Conservation (phyloP, 176 grass and related monocot genomes). For the Eragrostis nindensis region DNA sequence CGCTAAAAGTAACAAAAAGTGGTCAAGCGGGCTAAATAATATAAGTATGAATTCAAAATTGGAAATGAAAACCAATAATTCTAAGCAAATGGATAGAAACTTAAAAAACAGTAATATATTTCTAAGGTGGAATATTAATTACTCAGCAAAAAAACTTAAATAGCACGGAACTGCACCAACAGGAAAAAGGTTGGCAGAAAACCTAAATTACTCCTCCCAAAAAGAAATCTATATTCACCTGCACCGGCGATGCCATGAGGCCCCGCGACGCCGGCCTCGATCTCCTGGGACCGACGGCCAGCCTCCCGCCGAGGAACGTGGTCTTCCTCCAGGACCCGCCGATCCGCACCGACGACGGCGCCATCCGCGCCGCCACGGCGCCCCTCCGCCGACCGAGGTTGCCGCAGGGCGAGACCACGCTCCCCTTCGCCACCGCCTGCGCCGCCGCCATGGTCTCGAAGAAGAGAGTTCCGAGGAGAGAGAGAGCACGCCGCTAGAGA, state of each 20-base stretch:
- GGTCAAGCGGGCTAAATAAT: slow-evolving; percentile 2
- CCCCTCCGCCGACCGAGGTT: slow-evolving; percentile 39
- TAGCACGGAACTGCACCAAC: neutral
- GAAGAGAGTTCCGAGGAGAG: neutral
- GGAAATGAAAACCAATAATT: neutral
- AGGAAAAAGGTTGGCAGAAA: neutral
- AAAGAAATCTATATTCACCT: slow-evolving; percentile 49
- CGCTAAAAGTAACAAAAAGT: neutral
- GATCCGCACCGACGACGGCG: slow-evolving; percentile 47
- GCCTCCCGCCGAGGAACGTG: slow-evolving; percentile 55
- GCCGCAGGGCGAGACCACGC: slow-evolving; percentile 25
- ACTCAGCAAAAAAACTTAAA: neutral
- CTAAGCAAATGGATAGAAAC: neutral
- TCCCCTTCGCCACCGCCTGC: slow-evolving; percentile 54
- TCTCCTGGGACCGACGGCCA: slow-evolving; percentile 54
- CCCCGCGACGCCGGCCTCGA: slow-evolving; percentile 33
- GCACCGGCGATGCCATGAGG: slow-evolving; percentile 48
- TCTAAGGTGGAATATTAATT: too few relatives aligned
- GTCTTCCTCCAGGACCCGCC: slow-evolving; percentile 27
- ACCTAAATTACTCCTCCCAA: neutral
- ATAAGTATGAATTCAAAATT: neutral
- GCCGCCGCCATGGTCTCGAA: slow-evolving; percentile 45
- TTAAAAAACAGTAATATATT: neutral
- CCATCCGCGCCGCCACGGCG: slow-evolving; percentile 44
- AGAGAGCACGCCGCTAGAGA: slow-evolving; percentile 4